These are phyloP conservation scores for Quillaja saponaria DNA, from an alignment of 306 rosid species.

Conservation along the genomic window DNA sequence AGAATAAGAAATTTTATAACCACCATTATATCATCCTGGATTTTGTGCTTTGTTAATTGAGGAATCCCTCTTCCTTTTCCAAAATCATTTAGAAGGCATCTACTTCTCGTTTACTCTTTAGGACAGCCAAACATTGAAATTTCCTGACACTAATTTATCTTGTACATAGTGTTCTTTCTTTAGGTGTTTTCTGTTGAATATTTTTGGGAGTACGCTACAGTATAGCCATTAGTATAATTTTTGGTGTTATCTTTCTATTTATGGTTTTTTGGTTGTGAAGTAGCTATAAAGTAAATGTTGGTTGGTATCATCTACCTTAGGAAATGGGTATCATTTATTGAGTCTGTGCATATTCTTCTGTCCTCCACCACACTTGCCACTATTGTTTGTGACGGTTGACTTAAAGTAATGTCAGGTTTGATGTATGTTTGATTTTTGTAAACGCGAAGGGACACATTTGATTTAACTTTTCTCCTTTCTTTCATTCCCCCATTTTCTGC, in stretches of 20 bases:
- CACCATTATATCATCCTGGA: constrained; percentile 12
- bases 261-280: constrained; percentile 28
- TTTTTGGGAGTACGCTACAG: too few species aligned
- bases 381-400: too few species aligned
- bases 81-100: constrained; percentile 6
- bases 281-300: too few species aligned
- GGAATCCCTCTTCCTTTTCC: constrained; percentile 12
- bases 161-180: constrained; percentile 12
- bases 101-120: background rate
- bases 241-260: constrained; percentile 22
- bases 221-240: constrained; percentile 7
- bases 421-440: too few species aligned
- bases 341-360: too few species aligned
- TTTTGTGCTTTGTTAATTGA: too few species aligned
- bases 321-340: background rate
- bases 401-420: too few species aligned
- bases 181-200: constrained; percentile 10
- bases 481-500: background rate
- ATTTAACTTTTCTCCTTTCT: background rate
- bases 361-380: too few species aligned
- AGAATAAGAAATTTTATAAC: background rate
- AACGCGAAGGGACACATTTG: background rate
- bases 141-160: constrained; percentile 21
- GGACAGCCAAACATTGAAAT: constrained; percentile 15
- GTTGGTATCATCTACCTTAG: constrained; percentile 9